Conservation (phyloP, 495 filamentous ascomycete genomes). For the Aspergillus campestris region DNA sequence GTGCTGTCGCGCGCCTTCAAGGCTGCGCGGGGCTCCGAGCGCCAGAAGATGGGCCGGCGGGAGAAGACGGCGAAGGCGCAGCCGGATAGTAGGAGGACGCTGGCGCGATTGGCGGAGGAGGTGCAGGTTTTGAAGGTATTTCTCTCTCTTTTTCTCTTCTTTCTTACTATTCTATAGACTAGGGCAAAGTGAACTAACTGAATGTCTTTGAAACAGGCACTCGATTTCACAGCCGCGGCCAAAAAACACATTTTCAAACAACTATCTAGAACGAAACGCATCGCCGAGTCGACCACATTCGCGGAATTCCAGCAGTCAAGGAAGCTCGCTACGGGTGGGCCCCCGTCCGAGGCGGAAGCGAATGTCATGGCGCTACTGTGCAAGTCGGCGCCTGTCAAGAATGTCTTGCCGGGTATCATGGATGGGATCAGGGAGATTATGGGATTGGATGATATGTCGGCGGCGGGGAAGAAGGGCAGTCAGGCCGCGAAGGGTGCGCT, state of each 20-base stretch:
- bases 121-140: constrained; percentile 65
- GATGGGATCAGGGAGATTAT: constrained; percentile 53
- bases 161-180: background rate
- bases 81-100: constrained; percentile 26
- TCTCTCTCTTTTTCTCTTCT: background rate
- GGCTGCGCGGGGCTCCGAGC: constrained; percentile 75
- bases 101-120: constrained; percentile 61
- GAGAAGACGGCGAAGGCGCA: constrained; percentile 55
- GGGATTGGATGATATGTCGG: constrained; percentile 43
- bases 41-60: constrained; percentile 75
- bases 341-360: constrained; percentile 42
- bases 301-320: constrained; percentile 26
- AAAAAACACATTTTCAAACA: constrained; percentile 66
- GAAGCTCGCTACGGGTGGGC: constrained; percentile 26
- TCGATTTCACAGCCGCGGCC: constrained; percentile 59
- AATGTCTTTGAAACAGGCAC: constrained; percentile 21
- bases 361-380: constrained; percentile 80
- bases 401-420: constrained; percentile 54
- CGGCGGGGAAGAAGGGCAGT: constrained; percentile 17
- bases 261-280: constrained; percentile 61
- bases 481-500: constrained; percentile 10
- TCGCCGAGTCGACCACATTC: constrained; percentile 47
- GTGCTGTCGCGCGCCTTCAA: constrained; percentile 64
- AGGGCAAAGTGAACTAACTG: too few species aligned
- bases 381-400: constrained; percentile 66